phyloP scores from a whole-genome alignment of 345 rosid genomes.

The Trapa bicornis region DNA sequence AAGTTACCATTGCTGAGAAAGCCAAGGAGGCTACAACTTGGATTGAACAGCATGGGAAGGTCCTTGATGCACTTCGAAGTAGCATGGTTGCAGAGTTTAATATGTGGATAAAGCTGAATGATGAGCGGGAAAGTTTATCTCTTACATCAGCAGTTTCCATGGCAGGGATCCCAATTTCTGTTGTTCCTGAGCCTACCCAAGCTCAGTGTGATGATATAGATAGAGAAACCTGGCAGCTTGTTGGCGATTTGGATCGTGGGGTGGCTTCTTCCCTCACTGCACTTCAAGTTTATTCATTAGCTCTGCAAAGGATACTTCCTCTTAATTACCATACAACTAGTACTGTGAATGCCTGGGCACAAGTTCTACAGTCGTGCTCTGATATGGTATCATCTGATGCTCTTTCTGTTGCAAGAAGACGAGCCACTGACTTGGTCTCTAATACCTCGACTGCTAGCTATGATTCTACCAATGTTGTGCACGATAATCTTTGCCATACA shows the following conservation, averaged over 20 bases:
- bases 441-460: slow-evolving; percentile 33
- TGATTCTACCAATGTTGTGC: slow-evolving; percentile 35
- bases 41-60: slow-evolving; percentile 80
- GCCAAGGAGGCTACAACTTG: slow-evolving; percentile 76
- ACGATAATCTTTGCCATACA: slow-evolving; percentile 49
- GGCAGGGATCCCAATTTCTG: slow-evolving; percentile 71
- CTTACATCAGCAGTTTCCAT: slow-evolving; percentile 70
- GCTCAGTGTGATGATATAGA: slow-evolving; percentile 74
- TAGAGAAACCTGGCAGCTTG: slow-evolving; percentile 55
- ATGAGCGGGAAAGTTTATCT: slow-evolving; percentile 41
- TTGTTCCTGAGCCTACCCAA: slow-evolving; percentile 92
- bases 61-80: slow-evolving; percentile 66
- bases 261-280: slow-evolving; percentile 51
- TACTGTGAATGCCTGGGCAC: slow-evolving; percentile 67
- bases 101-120: slow-evolving; percentile 31
- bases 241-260: slow-evolving; percentile 54
- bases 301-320: slow-evolving; percentile 75
- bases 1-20: slow-evolving; percentile 51
- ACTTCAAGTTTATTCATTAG: slow-evolving; percentile 58
- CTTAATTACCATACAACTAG: slow-evolving; percentile 66
- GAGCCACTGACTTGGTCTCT: slow-evolving; percentile 57
- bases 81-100: slow-evolving; percentile 54
- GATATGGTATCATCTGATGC: slow-evolving; percentile 56
- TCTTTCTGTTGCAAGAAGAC: slow-evolving; percentile 57
- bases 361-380: slow-evolving; percentile 61